Conservation (phyloP, 2,329 filamentous ascomycete genomes). For the Sodiomyces alkalinus region DNA sequence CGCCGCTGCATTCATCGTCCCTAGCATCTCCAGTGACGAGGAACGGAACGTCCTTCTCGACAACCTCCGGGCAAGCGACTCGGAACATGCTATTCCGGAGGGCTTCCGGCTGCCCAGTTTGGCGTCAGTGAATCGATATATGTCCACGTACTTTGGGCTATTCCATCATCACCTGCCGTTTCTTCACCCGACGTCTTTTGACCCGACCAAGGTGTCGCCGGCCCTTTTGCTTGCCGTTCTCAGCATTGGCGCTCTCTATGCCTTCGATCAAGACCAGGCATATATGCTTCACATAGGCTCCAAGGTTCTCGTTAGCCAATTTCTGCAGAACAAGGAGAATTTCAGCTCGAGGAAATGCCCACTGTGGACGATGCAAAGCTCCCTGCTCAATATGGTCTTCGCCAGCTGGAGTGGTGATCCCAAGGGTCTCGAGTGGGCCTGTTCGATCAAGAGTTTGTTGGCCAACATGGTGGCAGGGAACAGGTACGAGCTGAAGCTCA, state of each 20-base stretch:
- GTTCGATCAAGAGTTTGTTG: conserved; percentile 93
- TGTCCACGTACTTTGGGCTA: conserved; percentile 90
- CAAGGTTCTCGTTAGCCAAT: conserved; percentile 93
- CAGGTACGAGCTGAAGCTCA: conserved; percentile 86
- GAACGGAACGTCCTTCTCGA: conserved; percentile 75
- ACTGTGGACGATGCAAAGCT: conserved; percentile 96
- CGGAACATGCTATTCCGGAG: conserved; percentile 68
- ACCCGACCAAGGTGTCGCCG: conserved; percentile 63
- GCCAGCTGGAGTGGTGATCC: conserved; percentile 98
- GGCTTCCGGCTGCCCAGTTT: conserved; percentile 78
- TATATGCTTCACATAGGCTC: conserved; percentile 96
- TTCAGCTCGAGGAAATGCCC: conserved; percentile 97
- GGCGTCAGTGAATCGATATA: conserved; percentile 72
- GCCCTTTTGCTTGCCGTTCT: conserved; percentile 77
- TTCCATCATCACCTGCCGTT: conserved; percentile 97
- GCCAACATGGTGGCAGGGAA: conserved; percentile 99
- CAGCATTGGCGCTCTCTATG: conserved; percentile 90
- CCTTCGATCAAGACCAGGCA: conserved; percentile 91
- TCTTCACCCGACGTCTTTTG: conserved; percentile 82
- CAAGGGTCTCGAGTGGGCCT: conserved; percentile 96
- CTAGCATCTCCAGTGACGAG: conserved; percentile 71
- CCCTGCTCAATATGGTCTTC: conserved; percentile 95
- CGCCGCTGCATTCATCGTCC: conserved; percentile 53
- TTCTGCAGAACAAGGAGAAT: conserved; percentile 94
- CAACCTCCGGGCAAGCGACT: conserved; percentile 69